A percentile compares a stretch with the other conserved stretches of the same genome.
phyloP scores from a whole-genome alignment of 2,329 filamentous ascomycete species.

The Monosporascus sp. region DNA sequence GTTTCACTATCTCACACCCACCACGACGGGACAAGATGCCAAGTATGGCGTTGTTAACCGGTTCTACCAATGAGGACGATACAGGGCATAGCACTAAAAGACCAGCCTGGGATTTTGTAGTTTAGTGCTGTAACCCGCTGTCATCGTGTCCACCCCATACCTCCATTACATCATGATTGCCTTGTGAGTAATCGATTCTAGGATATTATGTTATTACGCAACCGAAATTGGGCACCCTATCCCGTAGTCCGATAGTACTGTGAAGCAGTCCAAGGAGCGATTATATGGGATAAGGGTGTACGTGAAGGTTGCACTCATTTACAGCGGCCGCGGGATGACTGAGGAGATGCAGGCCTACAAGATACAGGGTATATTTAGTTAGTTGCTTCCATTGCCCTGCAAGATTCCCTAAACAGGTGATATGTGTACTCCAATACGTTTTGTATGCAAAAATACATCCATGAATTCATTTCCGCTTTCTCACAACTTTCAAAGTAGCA shows the following conservation, averaged over 20 bases:
- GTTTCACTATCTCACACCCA: not conserved
- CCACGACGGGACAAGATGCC: not conserved
- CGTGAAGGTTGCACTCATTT: too few species aligned
- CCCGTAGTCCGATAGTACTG: not conserved
- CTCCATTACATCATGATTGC: not conserved
- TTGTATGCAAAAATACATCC: too few species aligned
- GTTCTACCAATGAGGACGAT: not conserved
- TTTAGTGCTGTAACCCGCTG: not conserved
- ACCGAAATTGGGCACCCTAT: not conserved
- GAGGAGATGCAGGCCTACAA: too few species aligned
- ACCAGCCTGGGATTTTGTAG: not conserved
- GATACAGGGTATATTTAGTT: too few species aligned
- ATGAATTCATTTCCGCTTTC: too few species aligned
- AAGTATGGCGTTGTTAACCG: not conserved
- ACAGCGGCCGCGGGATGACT: too few species aligned
- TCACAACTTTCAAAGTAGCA: too few species aligned
- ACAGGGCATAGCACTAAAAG: not conserved
- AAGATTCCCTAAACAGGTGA: too few species aligned
- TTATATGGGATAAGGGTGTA: too few species aligned
- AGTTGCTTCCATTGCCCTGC: too few species aligned
- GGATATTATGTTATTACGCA: not conserved
- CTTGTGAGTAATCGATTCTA: not conserved
- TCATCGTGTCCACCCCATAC: not conserved
- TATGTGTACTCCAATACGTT: too few species aligned
- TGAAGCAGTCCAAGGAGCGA: too few species aligned